Evolutionary conservation across 306 rosid species (phyloP).

Genomic region (Sindora glabra): DNA sequence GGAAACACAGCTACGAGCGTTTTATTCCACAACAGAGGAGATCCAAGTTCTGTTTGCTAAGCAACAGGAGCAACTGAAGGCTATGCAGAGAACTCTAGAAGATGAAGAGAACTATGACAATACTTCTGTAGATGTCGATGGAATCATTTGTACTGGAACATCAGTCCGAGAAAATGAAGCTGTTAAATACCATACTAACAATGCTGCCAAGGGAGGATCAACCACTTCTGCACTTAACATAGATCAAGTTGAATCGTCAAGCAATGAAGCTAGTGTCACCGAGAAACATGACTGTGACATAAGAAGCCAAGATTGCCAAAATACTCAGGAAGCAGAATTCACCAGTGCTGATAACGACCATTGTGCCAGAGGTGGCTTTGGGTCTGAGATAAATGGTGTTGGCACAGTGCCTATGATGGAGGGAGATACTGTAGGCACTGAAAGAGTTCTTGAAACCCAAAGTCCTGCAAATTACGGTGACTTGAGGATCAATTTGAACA

Average conservation of each 20-base stretch:
- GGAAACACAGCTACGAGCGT: conserved; percentile 85
- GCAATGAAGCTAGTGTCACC: conserved; percentile 64
- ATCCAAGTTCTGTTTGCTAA: conserved; percentile 65
- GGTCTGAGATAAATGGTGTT: conserved; percentile 62
- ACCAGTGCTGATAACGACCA: conserved; percentile 55
- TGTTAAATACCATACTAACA: conserved; percentile 24
- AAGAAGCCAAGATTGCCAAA: conserved; percentile 60
- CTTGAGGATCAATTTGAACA: conserved; percentile 47
- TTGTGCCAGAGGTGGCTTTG: conserved; percentile 58
- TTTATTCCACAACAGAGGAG: conserved; percentile 95
- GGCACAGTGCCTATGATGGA: conserved; percentile 44
- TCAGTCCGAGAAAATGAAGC: conserved; percentile 30
- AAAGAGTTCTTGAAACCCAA: conserved; percentile 66
- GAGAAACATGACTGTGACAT: conserved; percentile 77
- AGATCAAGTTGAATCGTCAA: conserved; percentile 50
- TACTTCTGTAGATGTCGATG: conserved; percentile 60
- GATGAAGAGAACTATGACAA: conserved; percentile 88
- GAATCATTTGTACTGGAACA: conserved; percentile 24
- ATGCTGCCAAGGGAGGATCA: conserved; percentile 40
- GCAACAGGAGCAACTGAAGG: conserved; percentile 88
- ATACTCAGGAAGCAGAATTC: conserved; percentile 77
- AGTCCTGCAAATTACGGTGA: conserved; percentile 51
- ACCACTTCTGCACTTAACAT: conserved; percentile 37
- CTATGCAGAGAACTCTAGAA: conserved; percentile 89
- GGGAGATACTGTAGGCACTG: conserved; percentile 61